These are phyloP conservation scores for Wallacemonas sp. DNA, from an alignment of 208 protist species.

Conservation along the genomic window DNA sequence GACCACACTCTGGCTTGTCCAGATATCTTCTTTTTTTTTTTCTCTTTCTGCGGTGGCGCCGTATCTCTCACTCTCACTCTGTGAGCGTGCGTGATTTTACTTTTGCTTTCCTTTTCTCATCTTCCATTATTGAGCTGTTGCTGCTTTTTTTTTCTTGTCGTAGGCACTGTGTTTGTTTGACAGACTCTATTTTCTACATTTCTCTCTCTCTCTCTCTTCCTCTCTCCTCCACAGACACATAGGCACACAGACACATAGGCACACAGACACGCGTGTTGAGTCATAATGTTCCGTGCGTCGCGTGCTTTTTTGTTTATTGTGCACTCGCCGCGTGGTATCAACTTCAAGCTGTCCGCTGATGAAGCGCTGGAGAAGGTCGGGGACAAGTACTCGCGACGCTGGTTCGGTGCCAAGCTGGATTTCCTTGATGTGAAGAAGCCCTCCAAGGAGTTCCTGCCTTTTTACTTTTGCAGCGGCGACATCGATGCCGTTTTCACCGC, in stretches of 20 bases:
- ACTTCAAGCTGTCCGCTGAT: constrained; percentile 55
- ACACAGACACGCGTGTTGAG: too few relatives aligned
- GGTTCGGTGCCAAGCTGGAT: constrained; percentile 68
- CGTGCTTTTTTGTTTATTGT: constrained; percentile 33
- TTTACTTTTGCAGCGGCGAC: constrained; percentile 79
- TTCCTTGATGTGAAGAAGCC: constrained; percentile 56
- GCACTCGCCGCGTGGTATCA: constrained; percentile 71
- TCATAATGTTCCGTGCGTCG: constrained; percentile 48
- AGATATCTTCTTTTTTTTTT: too few relatives aligned
- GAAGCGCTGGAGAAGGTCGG: constrained; percentile 48
- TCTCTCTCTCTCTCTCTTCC: background rate
- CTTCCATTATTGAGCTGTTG: too few relatives aligned
- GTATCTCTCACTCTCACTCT: too few relatives aligned
- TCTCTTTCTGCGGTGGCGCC: too few relatives aligned
- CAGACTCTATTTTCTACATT: too few relatives aligned
- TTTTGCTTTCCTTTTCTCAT: too few relatives aligned
- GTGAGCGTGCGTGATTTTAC: too few relatives aligned
- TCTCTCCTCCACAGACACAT: background rate
- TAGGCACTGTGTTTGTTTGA: too few relatives aligned
- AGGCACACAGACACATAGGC: too few relatives aligned
- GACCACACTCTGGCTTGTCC: too few relatives aligned
- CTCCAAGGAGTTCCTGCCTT: constrained; percentile 84
- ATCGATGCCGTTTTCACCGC: constrained; percentile 62
- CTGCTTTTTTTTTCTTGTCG: too few relatives aligned
- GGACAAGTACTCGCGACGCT: constrained; percentile 63